Evolutionary conservation across 1,139 yeast genomes (phyloP), one percentile per base, ranked within the genome.

Genomic region (Yamadazyma jaroonii): DNA sequence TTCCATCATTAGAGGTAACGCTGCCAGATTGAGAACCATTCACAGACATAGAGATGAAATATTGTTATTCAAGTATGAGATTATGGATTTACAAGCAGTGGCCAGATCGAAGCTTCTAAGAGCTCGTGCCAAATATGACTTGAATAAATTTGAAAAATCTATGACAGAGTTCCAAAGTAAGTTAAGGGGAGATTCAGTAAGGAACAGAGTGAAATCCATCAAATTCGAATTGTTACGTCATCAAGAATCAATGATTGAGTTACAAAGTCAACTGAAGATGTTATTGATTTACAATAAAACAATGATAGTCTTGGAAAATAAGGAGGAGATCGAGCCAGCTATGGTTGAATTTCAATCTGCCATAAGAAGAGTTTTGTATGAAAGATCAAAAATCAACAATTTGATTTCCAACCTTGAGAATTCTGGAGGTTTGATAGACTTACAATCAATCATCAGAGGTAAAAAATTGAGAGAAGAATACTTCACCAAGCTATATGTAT

Each of bases 1-100:
- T 31, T 61, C 78, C 6, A 59, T 58, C 1, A 59, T 72, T 20
- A 63, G 81, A 45, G 78, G 77, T 3, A 59, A 65, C 42, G 40
- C 52, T 37, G 48, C 62, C 10, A 54, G 76, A 41, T 42, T 48
- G 23, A 59, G 50, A 43, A 59, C 74, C 2, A 51, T 70, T 15
- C 75, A 71, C 48, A 59, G 59, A 37, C 67, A 70, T 42, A 57
- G 75, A 31, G 66, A 57, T 38, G 70, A 61, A 29, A 45, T 70
- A 22, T 31, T 58, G 22, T 38, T 53, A 6, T 64, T 52, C 46
- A 52, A 52, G 34, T 41, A 44, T 15, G 64, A 59, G 2, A 54
- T 72, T 2, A 47, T 61, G n/a, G 49, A 45, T 4, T 50, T 73
- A n/a, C 78, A 73, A 46, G 52, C 75, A 0, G 38, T 60, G 7